Evolutionary conservation across 2,329 filamentous ascomycete genomes (phyloP).

Genomic region (Botryotinia calthae): DNA sequence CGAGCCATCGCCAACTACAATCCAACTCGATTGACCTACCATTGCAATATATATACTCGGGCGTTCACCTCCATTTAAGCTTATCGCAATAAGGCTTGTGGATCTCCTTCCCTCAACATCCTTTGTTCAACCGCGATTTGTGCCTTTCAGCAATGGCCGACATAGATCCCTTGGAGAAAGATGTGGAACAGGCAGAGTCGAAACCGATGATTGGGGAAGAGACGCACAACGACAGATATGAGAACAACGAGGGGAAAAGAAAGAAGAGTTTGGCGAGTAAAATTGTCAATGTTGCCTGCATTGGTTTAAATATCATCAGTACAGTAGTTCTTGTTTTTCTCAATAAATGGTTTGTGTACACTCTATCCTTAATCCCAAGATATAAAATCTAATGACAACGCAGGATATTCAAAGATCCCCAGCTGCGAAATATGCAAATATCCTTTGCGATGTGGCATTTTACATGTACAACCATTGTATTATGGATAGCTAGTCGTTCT

Average conservation of each 20-base stretch:
- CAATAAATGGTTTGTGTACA: constrained; percentile 43
- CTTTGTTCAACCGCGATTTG: background rate
- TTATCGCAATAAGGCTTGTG: background rate
- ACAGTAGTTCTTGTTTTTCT: constrained; percentile 46
- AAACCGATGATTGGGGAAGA: constrained; percentile 26
- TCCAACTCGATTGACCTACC: background rate
- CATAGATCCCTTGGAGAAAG: constrained; percentile 23
- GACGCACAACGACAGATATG: constrained; percentile 7
- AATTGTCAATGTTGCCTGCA: constrained; percentile 37
- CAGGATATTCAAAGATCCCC: constrained; percentile 45
- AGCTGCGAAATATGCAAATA: constrained; percentile 46
- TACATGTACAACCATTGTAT: constrained; percentile 44
- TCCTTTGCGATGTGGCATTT: constrained; percentile 50
- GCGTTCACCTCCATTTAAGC: background rate
- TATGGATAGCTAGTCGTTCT: constrained; percentile 43
- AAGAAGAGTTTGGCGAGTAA: constrained; percentile 24
- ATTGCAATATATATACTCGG: background rate
- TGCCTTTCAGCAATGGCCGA: constrained; percentile 2
- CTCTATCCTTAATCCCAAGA: background rate
- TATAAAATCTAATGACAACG: constrained; percentile 2
- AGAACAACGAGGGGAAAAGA: constrained; percentile 16
- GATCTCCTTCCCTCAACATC: background rate
- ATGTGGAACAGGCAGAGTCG: constrained; percentile 33
- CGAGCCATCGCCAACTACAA: background rate
- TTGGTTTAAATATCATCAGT: constrained; percentile 44